These are phyloP conservation scores for Spatholobus suberectus DNA, from an alignment of 306 rosid genomes.

Conservation along the genomic window DNA sequence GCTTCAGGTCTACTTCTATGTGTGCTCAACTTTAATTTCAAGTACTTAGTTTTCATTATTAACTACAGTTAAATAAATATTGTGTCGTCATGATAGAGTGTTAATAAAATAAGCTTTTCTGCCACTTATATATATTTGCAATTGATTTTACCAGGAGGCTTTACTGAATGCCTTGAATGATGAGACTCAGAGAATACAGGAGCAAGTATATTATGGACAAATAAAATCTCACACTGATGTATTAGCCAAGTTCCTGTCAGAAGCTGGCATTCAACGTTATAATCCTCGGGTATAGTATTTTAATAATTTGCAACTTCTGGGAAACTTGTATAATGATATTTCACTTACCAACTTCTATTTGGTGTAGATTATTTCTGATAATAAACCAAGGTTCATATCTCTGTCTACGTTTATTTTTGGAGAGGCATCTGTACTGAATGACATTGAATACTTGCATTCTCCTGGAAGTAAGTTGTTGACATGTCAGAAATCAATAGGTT, in stretches of 20 bases:
- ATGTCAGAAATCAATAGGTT: conserved; percentile 38
- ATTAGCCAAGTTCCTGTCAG: conserved; percentile 78
- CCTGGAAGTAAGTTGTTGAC: conserved; percentile 76
- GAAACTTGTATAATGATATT: conserved; percentile 16
- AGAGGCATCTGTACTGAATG: conserved; percentile 63
- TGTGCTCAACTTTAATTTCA: conserved; percentile 22
- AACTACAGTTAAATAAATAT: not conserved
- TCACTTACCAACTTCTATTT: conserved; percentile 28
- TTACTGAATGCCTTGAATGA: conserved; percentile 85
- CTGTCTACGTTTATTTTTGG: conserved; percentile 61
- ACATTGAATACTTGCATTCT: conserved; percentile 76
- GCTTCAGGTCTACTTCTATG: not conserved
- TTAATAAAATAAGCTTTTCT: conserved; percentile 19
- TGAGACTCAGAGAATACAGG: conserved; percentile 93
- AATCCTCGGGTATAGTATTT: conserved; percentile 78
- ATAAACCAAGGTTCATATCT: conserved; percentile 79
- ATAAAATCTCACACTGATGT: conserved; percentile 86
- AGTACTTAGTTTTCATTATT: not conserved
- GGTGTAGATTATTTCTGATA: conserved; percentile 76
- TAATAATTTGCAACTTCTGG: conserved; percentile 8
- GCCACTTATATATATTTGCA: conserved; percentile 33
- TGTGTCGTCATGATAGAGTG: not conserved
- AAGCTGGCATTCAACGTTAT: conserved; percentile 88
- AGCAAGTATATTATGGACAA: conserved; percentile 94
- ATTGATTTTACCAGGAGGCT: conserved; percentile 73